Base-by-base conservation (phyloP, 441 rosid genomes). In the Mallotus japonicus region DNA sequence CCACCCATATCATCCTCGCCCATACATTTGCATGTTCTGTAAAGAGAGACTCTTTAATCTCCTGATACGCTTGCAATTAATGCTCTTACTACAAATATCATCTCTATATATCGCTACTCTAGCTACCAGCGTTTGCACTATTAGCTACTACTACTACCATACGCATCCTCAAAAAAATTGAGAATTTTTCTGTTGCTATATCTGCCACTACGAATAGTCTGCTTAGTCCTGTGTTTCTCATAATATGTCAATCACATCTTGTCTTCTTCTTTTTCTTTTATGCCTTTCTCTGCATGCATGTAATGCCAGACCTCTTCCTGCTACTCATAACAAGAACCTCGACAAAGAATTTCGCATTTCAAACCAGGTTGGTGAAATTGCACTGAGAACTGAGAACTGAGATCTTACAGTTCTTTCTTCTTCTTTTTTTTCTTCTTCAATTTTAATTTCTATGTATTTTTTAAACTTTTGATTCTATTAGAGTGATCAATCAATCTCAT, bases 1-100 rank as follows among this genome's bases (percentile, higher is more conserved):
- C 69, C 73, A 73, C 74, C 83, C 88, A 73, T 80, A 79, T 81
- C 89, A 75, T 78, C 60, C 65, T 76, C 69, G 55, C 80, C 84
- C 90, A 84, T 80, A 81, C 87, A 85, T 71, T 70, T 75, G 86
- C 95, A 88, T 84, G 90, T 84, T 86, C 87, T 81, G 17, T 82
- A 37, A 62, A 65, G 11, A 61, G 56, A 22, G 64, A 47, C 70
- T 66, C 80, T 70, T 65, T 75, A 63, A 74, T 47, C 75, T 67
- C 74, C 55, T 70, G 34, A 49, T 67, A 75, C 71, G 46, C 76
- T 76, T 83, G 77, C 89, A 85, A 83, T 88, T 86, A 88, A 83
- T 85, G 71, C 84, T 80, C 82, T 75, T 62, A 58, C 86, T 78
- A 70, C 83, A 78, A 77, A 82, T 76, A 69, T 64, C 62, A 71